A percentile compares a stretch with the other conserved stretches of the same genome.
These are phyloP conservation scores for Solanum chilense DNA, from an alignment of 257 asterid genomes.

Conservation along the genomic window DNA sequence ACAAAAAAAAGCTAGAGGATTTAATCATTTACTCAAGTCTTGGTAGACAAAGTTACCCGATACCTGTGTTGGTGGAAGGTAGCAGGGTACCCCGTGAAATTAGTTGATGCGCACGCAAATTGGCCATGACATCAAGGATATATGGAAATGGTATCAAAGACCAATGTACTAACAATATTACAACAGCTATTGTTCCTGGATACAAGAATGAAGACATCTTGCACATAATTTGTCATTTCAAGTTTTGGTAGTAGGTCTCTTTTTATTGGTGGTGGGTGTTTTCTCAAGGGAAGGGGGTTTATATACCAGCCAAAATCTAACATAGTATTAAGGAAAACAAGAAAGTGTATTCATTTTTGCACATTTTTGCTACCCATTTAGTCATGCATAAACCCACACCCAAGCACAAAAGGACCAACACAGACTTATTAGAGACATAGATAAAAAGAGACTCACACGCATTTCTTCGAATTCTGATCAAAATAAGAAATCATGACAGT, in stretches of 20 bases:
- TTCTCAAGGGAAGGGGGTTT: neutral
- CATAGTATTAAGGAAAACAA: neutral
- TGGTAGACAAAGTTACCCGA: neutral
- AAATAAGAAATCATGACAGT: constrained; percentile 91
- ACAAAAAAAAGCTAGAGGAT: neutral
- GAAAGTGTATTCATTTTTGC: neutral
- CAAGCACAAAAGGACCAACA: neutral
- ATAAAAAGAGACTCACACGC: constrained; percentile 64
- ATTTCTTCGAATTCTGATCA: constrained; percentile 61
- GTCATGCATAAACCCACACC: neutral
- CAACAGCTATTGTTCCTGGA: neutral
- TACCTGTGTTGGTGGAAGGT: neutral
- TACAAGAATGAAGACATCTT: neutral
- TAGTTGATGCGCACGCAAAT: neutral
- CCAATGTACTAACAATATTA: neutral
- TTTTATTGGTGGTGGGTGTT: neutral
- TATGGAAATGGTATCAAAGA: neutral
- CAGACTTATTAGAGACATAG: neutral
- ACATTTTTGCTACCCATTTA: neutral
- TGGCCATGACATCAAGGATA: neutral
- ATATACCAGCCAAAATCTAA: neutral
- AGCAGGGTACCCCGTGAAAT: neutral
- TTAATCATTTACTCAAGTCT: neutral
- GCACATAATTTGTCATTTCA: neutral
- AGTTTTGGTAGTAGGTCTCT: neutral